Base-by-base conservation (phyloP, 768 basidiomycete genomes). In the Chalciporus pseudorubinellus region DNA sequence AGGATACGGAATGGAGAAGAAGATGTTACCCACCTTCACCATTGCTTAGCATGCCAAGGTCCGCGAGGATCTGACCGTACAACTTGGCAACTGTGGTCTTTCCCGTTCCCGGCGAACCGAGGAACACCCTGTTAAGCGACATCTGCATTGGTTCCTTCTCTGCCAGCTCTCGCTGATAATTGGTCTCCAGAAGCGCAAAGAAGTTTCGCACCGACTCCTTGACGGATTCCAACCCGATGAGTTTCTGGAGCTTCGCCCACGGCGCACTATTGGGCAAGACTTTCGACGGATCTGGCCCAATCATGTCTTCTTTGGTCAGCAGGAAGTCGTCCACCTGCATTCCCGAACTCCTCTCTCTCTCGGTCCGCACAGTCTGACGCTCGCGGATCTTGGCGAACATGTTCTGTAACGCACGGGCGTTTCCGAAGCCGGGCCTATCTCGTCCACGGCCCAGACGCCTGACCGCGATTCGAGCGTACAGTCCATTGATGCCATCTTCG, bases 11-110 rank as follows among this genome's bases (percentile, higher is more conserved):
- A 24, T 18, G 16, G 1, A n/a, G n/a, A n/a, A n/a, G n/a, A 6
- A 20, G 1, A 8, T 20, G 10, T 12, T 20, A 20, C 69, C 57
- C 55, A 85, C 86, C 85, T 81, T 89, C 86, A 8, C 83, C 83
- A 40, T 84, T 86, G 62, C 81, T 85, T n/a, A 89, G 63, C 39
- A 89, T 64, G 4, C 79, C 79, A 0, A 89, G 63, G 46, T 86
- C 83, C 0, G 77, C 77, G 3, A 88, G 63, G 48, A 87, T 80
- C 51, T 77, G 75, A 0, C 86, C 87, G 51, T 88, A 87, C 12
- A 85, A 59, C 58, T 79, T 81, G 4, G 83, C 85, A 0, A 89
- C 86, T 0, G 85, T 80, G 4, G 86, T 87, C 61, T 88, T 88
- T 0, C 85, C 86, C 0, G 84, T 87, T 1, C 86, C 86, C 8